These are phyloP conservation scores for Lecanicillium sp. DNA, from an alignment of 2,329 filamentous ascomycete species.

Conservation along the genomic window DNA sequence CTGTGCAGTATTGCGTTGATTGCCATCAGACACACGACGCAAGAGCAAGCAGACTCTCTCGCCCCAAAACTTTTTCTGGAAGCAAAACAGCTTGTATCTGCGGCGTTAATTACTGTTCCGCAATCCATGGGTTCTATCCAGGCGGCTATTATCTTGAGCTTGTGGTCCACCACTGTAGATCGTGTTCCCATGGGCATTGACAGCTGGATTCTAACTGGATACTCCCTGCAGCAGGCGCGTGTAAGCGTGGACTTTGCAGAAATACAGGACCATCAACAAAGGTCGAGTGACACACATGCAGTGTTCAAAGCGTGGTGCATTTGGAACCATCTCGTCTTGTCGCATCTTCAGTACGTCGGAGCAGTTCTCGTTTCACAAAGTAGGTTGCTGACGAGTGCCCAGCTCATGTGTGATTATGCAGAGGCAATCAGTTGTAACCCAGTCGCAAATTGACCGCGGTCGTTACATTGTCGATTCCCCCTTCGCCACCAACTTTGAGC, in stretches of 20 bases:
- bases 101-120: conserved; percentile 10
- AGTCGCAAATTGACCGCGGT: conserved; percentile 15
- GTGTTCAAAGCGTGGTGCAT: conserved; percentile 15
- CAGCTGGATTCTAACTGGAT: conserved; percentile 18
- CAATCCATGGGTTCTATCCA: conserved; percentile 18
- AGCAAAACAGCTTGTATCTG: conserved; percentile 12
- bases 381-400: conserved; percentile 9
- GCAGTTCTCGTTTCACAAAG: neutral
- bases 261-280: neutral
- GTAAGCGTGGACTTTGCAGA: conserved; percentile 15
- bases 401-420: conserved; percentile 20
- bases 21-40: conserved; percentile 16
- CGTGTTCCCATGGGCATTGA: conserved; percentile 19
- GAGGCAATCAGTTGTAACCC: conserved; percentile 13
- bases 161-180: conserved; percentile 20
- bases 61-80: conserved; percentile 17
- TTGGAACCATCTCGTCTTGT: conserved; percentile 20
- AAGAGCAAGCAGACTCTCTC: conserved; percentile 15
- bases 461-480: conserved; percentile 8
- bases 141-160: conserved; percentile 15
- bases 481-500: conserved; percentile 16
- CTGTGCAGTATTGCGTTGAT: conserved; percentile 18
- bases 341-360: conserved; percentile 21
- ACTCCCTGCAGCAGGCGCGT: conserved; percentile 17
- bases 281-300: neutral